phyloP scores from a whole-genome alignment of 768 basidiomycete species.

The Dictyophora rubrovolvata region DNA sequence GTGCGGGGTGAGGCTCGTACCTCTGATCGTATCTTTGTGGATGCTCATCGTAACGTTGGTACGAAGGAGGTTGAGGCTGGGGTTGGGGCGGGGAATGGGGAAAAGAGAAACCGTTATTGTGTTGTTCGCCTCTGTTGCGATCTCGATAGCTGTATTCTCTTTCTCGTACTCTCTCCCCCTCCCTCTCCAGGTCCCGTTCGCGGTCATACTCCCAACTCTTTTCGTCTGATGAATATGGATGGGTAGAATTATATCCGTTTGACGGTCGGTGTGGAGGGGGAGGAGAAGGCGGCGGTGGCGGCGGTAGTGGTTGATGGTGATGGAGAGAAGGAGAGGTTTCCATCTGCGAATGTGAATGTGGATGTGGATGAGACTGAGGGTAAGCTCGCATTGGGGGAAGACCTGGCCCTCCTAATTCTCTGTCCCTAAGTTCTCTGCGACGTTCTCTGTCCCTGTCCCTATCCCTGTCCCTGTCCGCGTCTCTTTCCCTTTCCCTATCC shows the following conservation, averaged over 20 bases:
- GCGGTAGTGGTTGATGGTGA: background rate
- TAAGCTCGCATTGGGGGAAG: slow-evolving; percentile 1
- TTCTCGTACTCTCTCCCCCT: too few species aligned
- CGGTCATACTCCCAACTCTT: background rate
- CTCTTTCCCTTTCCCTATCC: too few species aligned
- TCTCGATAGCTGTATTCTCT: background rate
- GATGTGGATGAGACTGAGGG: background rate
- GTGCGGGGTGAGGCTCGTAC: background rate
- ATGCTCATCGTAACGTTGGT: background rate
- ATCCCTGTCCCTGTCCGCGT: too few species aligned
- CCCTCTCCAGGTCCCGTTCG: background rate
- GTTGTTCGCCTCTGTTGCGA: background rate
- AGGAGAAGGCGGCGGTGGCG: background rate
- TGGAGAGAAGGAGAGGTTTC: background rate
- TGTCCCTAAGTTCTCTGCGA: too few species aligned
- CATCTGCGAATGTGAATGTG: background rate
- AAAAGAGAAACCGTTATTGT: background rate
- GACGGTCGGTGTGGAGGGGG: background rate
- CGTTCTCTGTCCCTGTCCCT: too few species aligned
- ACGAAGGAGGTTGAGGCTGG: background rate
- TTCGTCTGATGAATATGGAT: background rate
- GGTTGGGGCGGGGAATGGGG: background rate
- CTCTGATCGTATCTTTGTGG: background rate
- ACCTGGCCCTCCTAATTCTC: background rate
- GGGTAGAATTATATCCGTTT: background rate